These are phyloP conservation scores for Alternaria panax DNA, from an alignment of 2,329 filamentous ascomycete genomes.

Conservation along the genomic window DNA sequence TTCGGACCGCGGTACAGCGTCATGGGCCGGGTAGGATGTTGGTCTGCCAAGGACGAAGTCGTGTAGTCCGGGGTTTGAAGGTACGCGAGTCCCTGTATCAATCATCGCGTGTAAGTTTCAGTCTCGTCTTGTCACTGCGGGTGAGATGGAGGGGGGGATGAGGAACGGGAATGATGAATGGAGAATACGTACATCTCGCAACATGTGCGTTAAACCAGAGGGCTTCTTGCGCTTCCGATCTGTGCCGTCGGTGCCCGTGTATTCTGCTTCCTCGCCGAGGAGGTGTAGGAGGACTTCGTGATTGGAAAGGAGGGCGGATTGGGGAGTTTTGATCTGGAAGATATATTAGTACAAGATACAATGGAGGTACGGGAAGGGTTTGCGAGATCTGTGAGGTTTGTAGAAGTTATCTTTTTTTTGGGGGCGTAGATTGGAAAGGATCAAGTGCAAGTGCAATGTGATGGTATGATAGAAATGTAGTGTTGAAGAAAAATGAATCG, in stretches of 20 bases:
- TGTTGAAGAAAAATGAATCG: background rate
- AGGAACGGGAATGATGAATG: no score
- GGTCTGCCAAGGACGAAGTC: conserved; percentile 20
- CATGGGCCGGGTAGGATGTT: conserved; percentile 37
- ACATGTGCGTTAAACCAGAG: conserved; percentile 67
- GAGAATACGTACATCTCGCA: conserved; percentile 65
- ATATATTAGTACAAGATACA: background rate
- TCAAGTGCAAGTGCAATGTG: background rate
- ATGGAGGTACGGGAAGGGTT: background rate
- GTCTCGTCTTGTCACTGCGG: no score
- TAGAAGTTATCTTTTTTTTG: no score
- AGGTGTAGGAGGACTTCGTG: conserved; percentile 69
- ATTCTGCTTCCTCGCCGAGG: conserved; percentile 43
- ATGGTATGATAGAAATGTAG: background rate
- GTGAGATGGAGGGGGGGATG: no score
- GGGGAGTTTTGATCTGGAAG: conserved; percentile 71
- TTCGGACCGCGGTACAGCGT: conserved; percentile 46
- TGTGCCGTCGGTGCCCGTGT: conserved; percentile 41
- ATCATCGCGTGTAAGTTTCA: background rate
- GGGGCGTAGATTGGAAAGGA: background rate
- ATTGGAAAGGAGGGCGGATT: conserved; percentile 74
- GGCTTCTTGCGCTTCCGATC: conserved; percentile 36
- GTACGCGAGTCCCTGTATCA: conserved; percentile 60
- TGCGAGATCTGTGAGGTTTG: no score
- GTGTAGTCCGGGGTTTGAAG: conserved; percentile 48